These are phyloP conservation scores for Quercus alba DNA, from an alignment of 306 rosid genomes.

Conservation along the genomic window DNA sequence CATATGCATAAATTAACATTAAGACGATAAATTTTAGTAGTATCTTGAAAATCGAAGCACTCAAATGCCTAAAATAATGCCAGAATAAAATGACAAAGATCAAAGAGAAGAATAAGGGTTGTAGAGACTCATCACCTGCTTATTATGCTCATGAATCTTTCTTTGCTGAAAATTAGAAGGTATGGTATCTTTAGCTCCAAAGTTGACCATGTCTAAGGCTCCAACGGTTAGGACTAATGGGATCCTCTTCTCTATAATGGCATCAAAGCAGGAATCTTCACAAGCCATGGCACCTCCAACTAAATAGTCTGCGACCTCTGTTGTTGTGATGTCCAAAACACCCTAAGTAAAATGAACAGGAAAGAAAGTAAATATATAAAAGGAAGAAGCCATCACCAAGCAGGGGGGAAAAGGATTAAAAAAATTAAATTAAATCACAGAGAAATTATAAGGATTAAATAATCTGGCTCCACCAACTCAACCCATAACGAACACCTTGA, in stretches of 20 bases:
- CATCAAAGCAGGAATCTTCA: slow-evolving; percentile 72
- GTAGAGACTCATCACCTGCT: too few species aligned
- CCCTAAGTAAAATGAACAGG: slow-evolving; percentile 44
- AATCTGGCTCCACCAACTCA: neutral
- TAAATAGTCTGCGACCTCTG: slow-evolving; percentile 82
- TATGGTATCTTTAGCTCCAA: slow-evolving; percentile 76
- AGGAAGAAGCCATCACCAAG: slow-evolving; percentile 7
- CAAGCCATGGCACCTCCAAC: slow-evolving; percentile 96
- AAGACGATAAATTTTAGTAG: neutral
- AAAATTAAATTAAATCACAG: neutral
- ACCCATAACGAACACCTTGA: neutral
- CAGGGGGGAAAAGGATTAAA: slow-evolving; percentile 3
- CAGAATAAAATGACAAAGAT: slow-evolving; percentile 16
- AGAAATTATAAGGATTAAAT: neutral
- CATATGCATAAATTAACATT: slow-evolving; percentile 4
- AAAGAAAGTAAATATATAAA: slow-evolving; percentile 2
- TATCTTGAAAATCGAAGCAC: neutral
- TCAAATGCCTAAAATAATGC: slow-evolving; percentile 12
- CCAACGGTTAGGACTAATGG: slow-evolving; percentile 82
- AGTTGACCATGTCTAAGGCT: slow-evolving; percentile 90
- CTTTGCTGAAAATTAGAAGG: slow-evolving; percentile 61
- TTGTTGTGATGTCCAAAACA: slow-evolving; percentile 80
- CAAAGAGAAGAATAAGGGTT: too few species aligned
- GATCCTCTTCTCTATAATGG: slow-evolving; percentile 58
- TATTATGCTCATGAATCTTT: too few species aligned